A percentile compares a stretch with the other conserved stretches of the same genome.
Conservation (phyloP, 2,329 filamentous ascomycete species). For the Ceratocystis huliohia region DNA sequence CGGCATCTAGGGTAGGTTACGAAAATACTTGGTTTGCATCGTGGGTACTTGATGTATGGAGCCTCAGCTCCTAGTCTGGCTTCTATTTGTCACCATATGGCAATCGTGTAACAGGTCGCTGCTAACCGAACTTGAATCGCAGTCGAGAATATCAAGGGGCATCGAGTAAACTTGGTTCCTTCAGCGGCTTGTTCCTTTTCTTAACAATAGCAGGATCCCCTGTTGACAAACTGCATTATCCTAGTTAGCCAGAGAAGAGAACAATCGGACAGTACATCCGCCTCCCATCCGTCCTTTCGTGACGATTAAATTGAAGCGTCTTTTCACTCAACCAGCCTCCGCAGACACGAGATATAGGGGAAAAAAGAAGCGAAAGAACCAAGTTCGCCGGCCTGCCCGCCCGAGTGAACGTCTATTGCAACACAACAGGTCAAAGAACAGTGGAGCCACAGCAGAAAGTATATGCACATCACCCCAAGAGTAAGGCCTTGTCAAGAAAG, state of each 20-base stretch:
- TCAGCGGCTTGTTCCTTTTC: not conserved
- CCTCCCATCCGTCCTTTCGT: too few relatives aligned
- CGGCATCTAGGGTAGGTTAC: too few relatives aligned
- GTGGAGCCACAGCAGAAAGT: not conserved
- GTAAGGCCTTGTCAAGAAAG: not conserved
- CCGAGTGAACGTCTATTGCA: not conserved
- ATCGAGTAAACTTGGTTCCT: not conserved
- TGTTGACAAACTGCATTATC: not conserved
- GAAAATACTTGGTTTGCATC: too few relatives aligned
- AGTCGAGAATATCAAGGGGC: not conserved
- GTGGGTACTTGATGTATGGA: too few relatives aligned
- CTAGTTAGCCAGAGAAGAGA: not conserved
- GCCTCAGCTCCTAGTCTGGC: not conserved
- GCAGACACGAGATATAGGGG: too few relatives aligned
- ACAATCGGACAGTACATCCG: not conserved
- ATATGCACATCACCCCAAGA: conserved; percentile 4
- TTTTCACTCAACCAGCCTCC: too few relatives aligned
- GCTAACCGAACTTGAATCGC: not conserved
- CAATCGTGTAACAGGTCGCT: conserved; percentile 7
- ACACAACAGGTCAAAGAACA: conserved; percentile 3
- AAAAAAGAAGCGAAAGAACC: too few relatives aligned
- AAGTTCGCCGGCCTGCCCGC: not conserved
- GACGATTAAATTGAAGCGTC: too few relatives aligned
- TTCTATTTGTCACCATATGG: not conserved
- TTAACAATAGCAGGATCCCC: not conserved